Conservation (phyloP, 129 eudicot genomes). For the Helianthus tuberosus region DNA sequence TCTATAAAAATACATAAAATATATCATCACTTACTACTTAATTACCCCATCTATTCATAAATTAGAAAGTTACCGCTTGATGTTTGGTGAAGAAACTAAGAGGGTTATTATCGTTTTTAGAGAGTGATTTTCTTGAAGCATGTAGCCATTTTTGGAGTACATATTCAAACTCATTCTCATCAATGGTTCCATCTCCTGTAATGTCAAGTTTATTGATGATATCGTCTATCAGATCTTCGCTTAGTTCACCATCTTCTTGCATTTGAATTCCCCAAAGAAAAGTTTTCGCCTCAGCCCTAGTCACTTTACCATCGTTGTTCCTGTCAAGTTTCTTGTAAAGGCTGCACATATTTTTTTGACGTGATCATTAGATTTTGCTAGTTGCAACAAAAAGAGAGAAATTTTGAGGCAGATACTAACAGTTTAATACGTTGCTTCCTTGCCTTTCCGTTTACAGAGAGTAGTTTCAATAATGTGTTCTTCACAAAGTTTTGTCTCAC, state of each 20-base stretch:
- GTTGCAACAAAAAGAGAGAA: background rate
- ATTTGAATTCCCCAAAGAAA: constrained; percentile 51
- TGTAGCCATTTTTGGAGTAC: constrained; percentile 40
- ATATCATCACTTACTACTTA: too few relatives aligned
- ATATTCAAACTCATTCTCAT: constrained; percentile 47
- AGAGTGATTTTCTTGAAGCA: constrained; percentile 31
- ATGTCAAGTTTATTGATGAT: constrained; percentile 51
- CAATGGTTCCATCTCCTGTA: constrained; percentile 44
- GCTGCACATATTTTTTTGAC: constrained; percentile 30
- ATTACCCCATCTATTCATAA: background rate
- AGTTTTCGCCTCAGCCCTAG: constrained; percentile 53
- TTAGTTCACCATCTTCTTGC: constrained; percentile 46
- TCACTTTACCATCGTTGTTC: constrained; percentile 40
- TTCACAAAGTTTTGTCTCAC: constrained; percentile 46
- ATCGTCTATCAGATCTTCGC: constrained; percentile 37
- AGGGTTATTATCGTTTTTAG: constrained; percentile 25
- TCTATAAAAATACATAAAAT: constrained; percentile 23
- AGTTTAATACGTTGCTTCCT: constrained; percentile 44
- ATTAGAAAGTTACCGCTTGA: constrained; percentile 22
- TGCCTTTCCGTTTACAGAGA: constrained; percentile 50
- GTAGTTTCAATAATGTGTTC: constrained; percentile 52
- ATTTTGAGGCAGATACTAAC: constrained; percentile 32
- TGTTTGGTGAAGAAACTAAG: constrained; percentile 18
- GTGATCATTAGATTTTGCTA: background rate
- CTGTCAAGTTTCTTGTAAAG: constrained; percentile 51